phyloP scores from a whole-genome alignment of 495 filamentous ascomycete species.

The Collariella sp. region DNA sequence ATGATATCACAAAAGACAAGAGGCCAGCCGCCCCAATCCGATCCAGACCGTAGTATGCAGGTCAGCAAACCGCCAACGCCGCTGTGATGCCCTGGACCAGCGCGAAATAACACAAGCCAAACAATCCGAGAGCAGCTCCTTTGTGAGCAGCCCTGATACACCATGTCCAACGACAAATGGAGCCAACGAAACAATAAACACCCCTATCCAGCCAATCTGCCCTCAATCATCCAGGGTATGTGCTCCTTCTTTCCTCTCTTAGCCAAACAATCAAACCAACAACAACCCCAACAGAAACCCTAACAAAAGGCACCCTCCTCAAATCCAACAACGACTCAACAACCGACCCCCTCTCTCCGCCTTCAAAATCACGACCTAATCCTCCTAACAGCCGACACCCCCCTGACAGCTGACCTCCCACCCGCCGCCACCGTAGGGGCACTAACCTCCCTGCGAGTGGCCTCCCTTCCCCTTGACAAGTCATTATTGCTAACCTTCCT shows the following conservation, averaged over 20 bases:
- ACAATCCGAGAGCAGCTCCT: too few relatives aligned
- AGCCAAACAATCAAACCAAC: not conserved
- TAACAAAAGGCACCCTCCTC: too few relatives aligned
- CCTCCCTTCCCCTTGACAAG: not conserved
- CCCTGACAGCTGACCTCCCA: not conserved
- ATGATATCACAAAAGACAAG: too few relatives aligned
- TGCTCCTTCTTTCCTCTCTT: not conserved
- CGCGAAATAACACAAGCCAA: too few relatives aligned
- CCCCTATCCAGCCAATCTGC: not conserved
- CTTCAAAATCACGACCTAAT: not conserved
- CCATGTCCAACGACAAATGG: too few relatives aligned
- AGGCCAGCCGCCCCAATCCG: too few relatives aligned
- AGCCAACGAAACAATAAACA: not conserved
- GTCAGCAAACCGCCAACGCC: too few relatives aligned
- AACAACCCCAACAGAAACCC: not conserved
- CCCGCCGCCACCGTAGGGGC: not conserved
- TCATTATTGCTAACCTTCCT: not conserved
- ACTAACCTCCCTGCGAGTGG: conserved; percentile 4
- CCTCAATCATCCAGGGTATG: not conserved
- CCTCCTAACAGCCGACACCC: not conserved
- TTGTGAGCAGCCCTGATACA: too few relatives aligned
- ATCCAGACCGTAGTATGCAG: too few relatives aligned
- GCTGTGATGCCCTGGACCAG: too few relatives aligned
- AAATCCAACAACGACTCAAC: not conserved
- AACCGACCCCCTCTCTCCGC: not conserved